A percentile compares a stretch with the other conserved stretches of the same genome.
Evolutionary conservation across 2,329 filamentous ascomycete species (phyloP).

Genomic region (Scorias spongiosa): DNA sequence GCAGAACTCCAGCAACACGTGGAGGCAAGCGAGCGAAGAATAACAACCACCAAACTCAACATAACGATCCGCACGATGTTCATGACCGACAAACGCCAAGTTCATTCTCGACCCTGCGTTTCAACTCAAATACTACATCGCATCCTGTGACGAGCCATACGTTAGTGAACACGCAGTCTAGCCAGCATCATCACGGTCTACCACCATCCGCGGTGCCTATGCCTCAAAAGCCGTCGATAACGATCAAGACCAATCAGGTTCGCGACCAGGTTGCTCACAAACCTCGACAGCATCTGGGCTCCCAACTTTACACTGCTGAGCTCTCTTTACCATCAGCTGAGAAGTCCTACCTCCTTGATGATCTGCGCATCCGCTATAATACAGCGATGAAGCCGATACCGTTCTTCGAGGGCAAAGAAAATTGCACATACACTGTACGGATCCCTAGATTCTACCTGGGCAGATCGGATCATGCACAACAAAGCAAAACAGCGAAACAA

Average conservation of each 20-base stretch:
- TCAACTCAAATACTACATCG: slow-evolving; percentile 14
- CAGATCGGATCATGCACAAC: slow-evolving; percentile 2
- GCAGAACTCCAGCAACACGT: slow-evolving; percentile 47
- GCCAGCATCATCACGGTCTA: slow-evolving; percentile 22
- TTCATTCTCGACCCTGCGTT: slow-evolving; percentile 18
- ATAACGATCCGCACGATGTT: slow-evolving; percentile 19
- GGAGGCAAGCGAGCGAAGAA: slow-evolving; percentile 48
- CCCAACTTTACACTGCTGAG: slow-evolving; percentile 62
- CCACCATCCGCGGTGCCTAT: slow-evolving; percentile 6
- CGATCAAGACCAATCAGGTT: slow-evolving; percentile 53
- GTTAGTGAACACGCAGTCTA: slow-evolving; percentile 13
- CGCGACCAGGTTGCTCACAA: slow-evolving; percentile 55
- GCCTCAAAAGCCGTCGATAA: slow-evolving; percentile 47
- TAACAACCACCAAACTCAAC: slow-evolving; percentile 22
- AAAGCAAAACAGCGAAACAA: slow-evolving; percentile 2
- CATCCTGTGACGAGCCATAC: slow-evolving; percentile 14
- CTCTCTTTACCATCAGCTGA: slow-evolving; percentile 32
- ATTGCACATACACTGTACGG: slow-evolving; percentile 80
- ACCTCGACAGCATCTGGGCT: slow-evolving; percentile 68
- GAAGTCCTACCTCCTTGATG: slow-evolving; percentile 18
- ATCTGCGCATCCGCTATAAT: slow-evolving; percentile 42
- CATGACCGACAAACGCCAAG: slow-evolving; percentile 12
- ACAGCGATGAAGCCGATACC: slow-evolving; percentile 59
- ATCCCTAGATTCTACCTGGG: slow-evolving; percentile 63
- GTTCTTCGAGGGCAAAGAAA: slow-evolving; percentile 61